Evolutionary conservation across 257 asterid genomes (phyloP).

Genomic region (Verbena officinalis): DNA sequence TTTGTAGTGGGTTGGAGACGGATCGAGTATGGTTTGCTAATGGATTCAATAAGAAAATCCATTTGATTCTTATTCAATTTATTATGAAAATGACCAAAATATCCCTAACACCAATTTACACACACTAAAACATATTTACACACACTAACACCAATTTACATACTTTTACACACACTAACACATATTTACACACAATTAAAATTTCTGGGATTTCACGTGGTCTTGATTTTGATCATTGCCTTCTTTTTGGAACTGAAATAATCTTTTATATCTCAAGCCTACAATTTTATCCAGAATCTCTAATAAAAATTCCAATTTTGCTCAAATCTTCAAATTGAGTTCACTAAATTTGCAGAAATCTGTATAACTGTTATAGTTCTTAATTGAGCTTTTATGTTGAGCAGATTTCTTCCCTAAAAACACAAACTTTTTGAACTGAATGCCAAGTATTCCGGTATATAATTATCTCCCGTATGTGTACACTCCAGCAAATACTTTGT

Average conservation of each 20-base stretch:
- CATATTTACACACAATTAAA: too few relatives aligned
- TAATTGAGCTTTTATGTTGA: too few relatives aligned
- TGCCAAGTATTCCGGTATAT: neutral
- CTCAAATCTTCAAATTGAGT: neutral
- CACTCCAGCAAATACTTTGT: too few relatives aligned
- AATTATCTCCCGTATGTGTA: neutral
- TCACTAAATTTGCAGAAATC: neutral
- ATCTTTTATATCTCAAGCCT: neutral
- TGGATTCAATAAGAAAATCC: too few relatives aligned
- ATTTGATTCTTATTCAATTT: too few relatives aligned
- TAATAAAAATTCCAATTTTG: neutral
- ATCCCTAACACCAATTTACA: too few relatives aligned
- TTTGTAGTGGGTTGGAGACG: too few relatives aligned
- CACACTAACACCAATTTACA: too few relatives aligned
- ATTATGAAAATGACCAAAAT: too few relatives aligned
- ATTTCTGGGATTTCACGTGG: neutral
- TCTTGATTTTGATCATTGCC: constrained; percentile 1
- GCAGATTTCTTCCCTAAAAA: neutral
- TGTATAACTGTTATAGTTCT: neutral
- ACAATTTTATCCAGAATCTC: neutral
- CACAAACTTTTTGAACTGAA: neutral
- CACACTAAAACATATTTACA: too few relatives aligned
- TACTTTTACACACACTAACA: too few relatives aligned
- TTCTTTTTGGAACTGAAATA: neutral
- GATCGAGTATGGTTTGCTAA: too few relatives aligned